Evolutionary conservation across 345 rosid genomes (phyloP), one percentile per base, ranked within the genome.

Genomic region (Luvunga scandens): DNA sequence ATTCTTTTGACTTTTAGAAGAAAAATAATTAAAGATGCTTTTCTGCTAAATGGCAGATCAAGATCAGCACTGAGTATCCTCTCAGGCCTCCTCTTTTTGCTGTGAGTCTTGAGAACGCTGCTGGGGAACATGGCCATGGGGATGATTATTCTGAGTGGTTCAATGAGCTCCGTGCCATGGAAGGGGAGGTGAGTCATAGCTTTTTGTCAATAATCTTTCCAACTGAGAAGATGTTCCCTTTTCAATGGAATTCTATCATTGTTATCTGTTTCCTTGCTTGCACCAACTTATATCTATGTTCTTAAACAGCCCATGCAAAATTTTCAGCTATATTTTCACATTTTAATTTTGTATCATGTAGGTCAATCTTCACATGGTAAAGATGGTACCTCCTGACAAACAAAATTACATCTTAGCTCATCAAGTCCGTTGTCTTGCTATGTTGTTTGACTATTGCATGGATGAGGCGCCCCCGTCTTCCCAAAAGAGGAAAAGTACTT

Each of bases 11-110:
- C 18, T 45, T 39, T 3, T 10, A 0, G 12, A 42, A 42, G 0
- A 9, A 13, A 0, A 45, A 45, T 45, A 39, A 61, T 45, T 28
- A 64, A 62, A 60, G 77, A 65, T 66, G 22, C 48, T 55, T 59
- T 79, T 77, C 27, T 86, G 38, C 66, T 72, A 56, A 27, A 28
- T 81, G 82, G 76, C 97, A 92, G 98, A 84, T 94, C 66, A 79
- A 78, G 56, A 83, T 94, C 81, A 89, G 94, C 90, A 84, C 82
- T 89, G 99, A 96, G 88, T 92, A 91, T 86, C 99, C 98, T 81
- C 89, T 92, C 25, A 88, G 97, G 83, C 97, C 98, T 63, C 97
- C 98, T 45, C 80, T 87, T 50, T 92, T 96, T 83, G 75, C 86
- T 66, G 22, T 96, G 83, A 86, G 84, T 81, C 86, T 92, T 56